Base-by-base conservation (phyloP, 805 yeast genomes). In the Tetrapisispora arboricola region DNA sequence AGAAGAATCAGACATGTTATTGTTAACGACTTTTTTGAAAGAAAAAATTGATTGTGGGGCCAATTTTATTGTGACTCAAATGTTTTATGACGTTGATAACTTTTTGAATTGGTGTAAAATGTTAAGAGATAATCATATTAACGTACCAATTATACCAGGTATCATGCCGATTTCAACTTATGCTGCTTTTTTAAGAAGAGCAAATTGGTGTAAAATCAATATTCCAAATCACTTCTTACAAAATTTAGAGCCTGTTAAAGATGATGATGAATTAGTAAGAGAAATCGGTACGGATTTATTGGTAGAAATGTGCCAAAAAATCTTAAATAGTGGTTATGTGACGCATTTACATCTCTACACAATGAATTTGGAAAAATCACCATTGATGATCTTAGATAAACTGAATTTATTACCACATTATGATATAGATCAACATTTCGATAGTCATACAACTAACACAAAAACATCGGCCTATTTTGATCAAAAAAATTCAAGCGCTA, bases 131-230 rank as follows among this genome's bases (percentile, higher is more conserved):
- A 67, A 68, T 18, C 96, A 95, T 18, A 73, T 92, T 48, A 69
- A 70, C 30, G 78, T 84, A 40, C 97, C 97, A 22, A 84, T 92
- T 49, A 80, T 92, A 44, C 98, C 98, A 1, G 98, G 98, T 12
- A 87, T 92, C 62, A 92, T 92, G 98, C 98, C 98, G 18, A 88
- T 92, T 44, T 79, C 94, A n/a, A 85, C 96, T 3, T 88, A 90
- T 64, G 83, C 94, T 20, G 78, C 95, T 3, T 92, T 92, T 60
- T 63, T 87, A 47, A 80, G 98, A 67, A 77, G 98, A 60, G 95
- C 96, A 16, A 78, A 78, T 41, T 92, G 98, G 98, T 86, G 94
- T 44, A 82, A 84, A 55, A 80, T 92, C 51, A 63, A 72, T 31
- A 72, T 92, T 44, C 98, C 98, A 3, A 71, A 73, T 45, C 70